Conservation (phyloP, 805 yeast species). For the Saccharomycodes ludwigii region DNA sequence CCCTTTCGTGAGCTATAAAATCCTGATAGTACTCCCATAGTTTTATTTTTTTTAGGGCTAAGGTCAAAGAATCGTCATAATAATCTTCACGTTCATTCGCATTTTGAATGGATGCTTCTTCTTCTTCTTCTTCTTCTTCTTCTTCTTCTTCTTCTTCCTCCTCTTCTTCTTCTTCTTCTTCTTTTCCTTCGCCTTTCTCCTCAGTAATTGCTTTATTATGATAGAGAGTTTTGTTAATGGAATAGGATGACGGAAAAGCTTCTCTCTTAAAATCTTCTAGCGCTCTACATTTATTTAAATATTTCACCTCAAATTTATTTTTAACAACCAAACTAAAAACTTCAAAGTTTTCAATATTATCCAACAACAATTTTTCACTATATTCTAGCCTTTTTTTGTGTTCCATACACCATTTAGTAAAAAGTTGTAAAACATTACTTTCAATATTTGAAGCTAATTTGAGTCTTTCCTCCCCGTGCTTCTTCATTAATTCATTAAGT, state of each 20-base stretch:
- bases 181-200: conserved; percentile 14
- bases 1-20: conserved; percentile 17
- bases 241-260: conserved; percentile 6
- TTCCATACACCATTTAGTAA: conserved; percentile 60
- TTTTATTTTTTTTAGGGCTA: conserved; percentile 15
- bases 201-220: no score
- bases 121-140: no score
- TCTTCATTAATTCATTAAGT: conserved; percentile 38
- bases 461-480: conserved; percentile 47
- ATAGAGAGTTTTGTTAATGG: conserved; percentile 11
- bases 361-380: conserved; percentile 41
- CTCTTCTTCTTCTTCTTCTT: conserved; percentile 15
- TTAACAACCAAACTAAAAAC: conserved; percentile 36
- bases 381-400: conserved; percentile 56
- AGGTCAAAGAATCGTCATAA: conserved; percentile 13
- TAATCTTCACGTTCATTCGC: no score
- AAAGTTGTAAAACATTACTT: conserved; percentile 53
- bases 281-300: conserved; percentile 66
- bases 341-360: conserved; percentile 41
- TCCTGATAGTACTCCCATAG: conserved; percentile 15
- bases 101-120: no score
- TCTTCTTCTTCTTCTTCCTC: conserved; percentile 26
- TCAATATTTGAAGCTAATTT: conserved; percentile 52
- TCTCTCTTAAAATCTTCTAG: conserved; percentile 43
- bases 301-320: conserved; percentile 45